These are phyloP conservation scores for Malus sylvestris DNA, from an alignment of 306 rosid genomes.

Conservation along the genomic window DNA sequence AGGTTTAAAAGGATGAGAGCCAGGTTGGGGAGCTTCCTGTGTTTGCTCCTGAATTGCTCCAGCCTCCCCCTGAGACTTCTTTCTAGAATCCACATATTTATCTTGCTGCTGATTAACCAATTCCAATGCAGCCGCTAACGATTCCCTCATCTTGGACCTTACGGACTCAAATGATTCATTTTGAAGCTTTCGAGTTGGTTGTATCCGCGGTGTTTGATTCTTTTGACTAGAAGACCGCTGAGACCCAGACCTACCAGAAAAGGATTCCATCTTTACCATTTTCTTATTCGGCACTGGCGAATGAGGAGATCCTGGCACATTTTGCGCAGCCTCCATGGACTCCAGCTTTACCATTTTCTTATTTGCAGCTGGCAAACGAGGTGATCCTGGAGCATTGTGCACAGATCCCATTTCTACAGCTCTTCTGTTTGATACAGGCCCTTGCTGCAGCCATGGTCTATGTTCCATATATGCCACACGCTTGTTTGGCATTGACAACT, in stretches of 20 bases:
- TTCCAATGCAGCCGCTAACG: conserved; percentile 68
- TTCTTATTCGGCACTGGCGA: conserved; percentile 40
- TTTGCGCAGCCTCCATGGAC: conserved; percentile 30
- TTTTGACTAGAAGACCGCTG: conserved; percentile 50
- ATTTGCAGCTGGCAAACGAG: conserved; percentile 23
- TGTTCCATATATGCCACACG: conserved; percentile 44
- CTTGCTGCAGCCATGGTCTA: conserved; percentile 78
- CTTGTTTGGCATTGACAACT: conserved; percentile 38
- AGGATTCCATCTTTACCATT: conserved; percentile 47
- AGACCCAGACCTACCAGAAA: conserved; percentile 45
- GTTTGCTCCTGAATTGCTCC: conserved; percentile 16
- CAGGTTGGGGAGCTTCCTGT: conserved; percentile 27
- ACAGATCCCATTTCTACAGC: conserved; percentile 34
- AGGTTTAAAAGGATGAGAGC: conserved; percentile 24
- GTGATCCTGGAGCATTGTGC: conserved; percentile 30
- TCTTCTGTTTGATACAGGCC: conserved; percentile 33
- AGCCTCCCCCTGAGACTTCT: conserved; percentile 26
- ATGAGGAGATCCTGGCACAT: conserved; percentile 30
- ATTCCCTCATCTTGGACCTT: conserved; percentile 96
- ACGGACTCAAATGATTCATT: conserved; percentile 68
- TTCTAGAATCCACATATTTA: conserved; percentile 15
- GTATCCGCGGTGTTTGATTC: conserved; percentile 37
- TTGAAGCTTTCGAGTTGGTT: conserved; percentile 48
- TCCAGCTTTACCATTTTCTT: conserved; percentile 62
- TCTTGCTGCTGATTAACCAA: conserved; percentile 52